phyloP scores from a whole-genome alignment of 192 early-diverging fungal genomes.

The Linderina pennispora region DNA sequence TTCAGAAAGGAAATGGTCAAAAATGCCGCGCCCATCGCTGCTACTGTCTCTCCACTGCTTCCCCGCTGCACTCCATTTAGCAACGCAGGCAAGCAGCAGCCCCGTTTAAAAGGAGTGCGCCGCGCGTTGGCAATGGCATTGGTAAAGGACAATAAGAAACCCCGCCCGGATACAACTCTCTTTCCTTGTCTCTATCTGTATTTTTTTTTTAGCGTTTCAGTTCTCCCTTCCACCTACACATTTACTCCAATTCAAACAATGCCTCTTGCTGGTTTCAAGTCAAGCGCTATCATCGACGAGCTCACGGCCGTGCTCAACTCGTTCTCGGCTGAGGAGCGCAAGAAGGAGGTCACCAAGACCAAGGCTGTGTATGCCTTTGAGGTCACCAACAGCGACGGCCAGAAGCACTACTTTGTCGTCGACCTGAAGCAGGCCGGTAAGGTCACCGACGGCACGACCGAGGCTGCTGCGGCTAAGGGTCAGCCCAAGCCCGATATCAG shows the following conservation, averaged over 20 bases:
- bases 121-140: too few species aligned
- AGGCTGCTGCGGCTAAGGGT: constrained; percentile 48
- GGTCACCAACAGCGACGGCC: constrained; percentile 58
- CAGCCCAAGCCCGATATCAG: constrained; percentile 74
- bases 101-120: too few species aligned
- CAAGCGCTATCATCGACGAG: constrained; percentile 41
- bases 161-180: neutral
- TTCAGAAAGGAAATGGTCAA: too few species aligned
- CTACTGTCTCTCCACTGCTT: too few species aligned
- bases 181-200: neutral
- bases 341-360: constrained; percentile 44
- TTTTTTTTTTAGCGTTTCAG: neutral
- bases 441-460: constrained; percentile 51
- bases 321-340: constrained; percentile 38
- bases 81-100: too few species aligned
- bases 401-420: constrained; percentile 73
- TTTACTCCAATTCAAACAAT: constrained; percentile 6
- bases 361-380: constrained; percentile 89
- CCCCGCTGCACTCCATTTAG: too few species aligned
- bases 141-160: too few species aligned
- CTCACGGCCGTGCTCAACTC: constrained; percentile 22
- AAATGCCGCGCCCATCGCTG: too few species aligned
- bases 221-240: neutral
- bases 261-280: constrained; percentile 33
- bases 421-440: constrained; percentile 76